Evolutionary conservation across 1,139 yeast genomes (phyloP).

Genomic region (Yamadazyma atlantica): DNA sequence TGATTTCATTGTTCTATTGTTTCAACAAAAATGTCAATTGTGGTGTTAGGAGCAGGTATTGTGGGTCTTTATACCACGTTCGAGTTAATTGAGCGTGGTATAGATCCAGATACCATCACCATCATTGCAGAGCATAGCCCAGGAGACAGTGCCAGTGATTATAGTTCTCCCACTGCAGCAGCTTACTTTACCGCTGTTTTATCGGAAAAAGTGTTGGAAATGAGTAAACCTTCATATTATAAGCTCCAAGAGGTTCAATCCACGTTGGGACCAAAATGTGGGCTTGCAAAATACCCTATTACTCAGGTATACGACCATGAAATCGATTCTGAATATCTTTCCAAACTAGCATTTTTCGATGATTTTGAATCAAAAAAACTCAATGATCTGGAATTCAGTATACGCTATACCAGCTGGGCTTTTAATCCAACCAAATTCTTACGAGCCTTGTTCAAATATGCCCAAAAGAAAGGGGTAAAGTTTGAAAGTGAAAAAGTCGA

Average conservation of each 20-base stretch:
- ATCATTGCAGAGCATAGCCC: constrained; percentile 23
- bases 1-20: too few relatives aligned
- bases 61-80: constrained; percentile 28
- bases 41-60: constrained; percentile 19
- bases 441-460: constrained; percentile 40
- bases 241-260: constrained; percentile 4
- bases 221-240: constrained; percentile 5
- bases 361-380: constrained; percentile 1
- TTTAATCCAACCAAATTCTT: constrained; percentile 65
- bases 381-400: constrained; percentile 47
- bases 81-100: constrained; percentile 18
- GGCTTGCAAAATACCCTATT: constrained; percentile 3
- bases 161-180: constrained; percentile 28
- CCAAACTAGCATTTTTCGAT: constrained; percentile 1
- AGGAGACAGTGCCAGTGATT: constrained; percentile 22
- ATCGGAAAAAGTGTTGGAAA: constrained; percentile 4
- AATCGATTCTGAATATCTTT: neutral
- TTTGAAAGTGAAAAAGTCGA: constrained; percentile 43
- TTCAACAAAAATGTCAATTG: constrained; percentile 5
- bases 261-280: constrained; percentile 5
- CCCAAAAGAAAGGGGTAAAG: constrained; percentile 47
- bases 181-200: constrained; percentile 17
- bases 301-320: constrained; percentile 5
- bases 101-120: constrained; percentile 14
- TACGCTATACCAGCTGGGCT: constrained; percentile 58